These are phyloP conservation scores for Russula sp. DNA, from an alignment of 768 basidiomycete species.

Conservation along the genomic window DNA sequence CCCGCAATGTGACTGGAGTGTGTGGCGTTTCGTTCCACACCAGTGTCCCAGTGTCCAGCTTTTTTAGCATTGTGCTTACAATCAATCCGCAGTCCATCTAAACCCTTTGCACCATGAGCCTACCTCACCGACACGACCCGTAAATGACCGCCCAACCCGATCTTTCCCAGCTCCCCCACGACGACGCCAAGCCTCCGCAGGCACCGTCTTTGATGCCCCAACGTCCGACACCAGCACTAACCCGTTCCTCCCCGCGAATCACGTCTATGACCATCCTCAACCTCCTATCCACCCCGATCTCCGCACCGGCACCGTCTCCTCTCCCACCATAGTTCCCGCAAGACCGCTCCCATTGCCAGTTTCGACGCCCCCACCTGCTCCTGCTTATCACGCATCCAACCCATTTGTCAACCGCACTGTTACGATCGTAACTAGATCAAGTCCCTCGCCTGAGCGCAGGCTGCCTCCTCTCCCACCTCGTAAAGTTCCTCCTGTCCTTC, in stretches of 20 bases:
- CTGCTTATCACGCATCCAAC: constrained; percentile 28
- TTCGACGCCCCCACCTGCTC: constrained; percentile 5
- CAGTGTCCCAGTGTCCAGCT: neutral
- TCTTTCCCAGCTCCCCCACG: constrained; percentile 20
- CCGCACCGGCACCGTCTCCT: constrained; percentile 21
- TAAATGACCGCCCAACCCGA: constrained; percentile 22
- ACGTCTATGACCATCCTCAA: constrained; percentile 18
- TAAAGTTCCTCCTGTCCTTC: constrained; percentile 28
- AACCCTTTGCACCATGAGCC: constrained; percentile 18
- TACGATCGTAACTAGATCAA: constrained; percentile 1
- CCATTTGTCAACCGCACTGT: constrained; percentile 29
- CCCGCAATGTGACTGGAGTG: neutral
- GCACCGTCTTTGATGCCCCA: constrained; percentile 25
- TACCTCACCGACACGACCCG: constrained; percentile 19
- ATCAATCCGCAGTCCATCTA: constrained; percentile 4
- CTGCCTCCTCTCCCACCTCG: constrained; percentile 26
- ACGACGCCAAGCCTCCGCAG: constrained; percentile 25
- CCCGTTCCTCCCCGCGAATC: constrained; percentile 24
- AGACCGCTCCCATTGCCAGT: neutral
- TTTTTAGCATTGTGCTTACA: constrained; percentile 6
- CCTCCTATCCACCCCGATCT: constrained; percentile 29
- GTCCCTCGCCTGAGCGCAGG: constrained; percentile 26
- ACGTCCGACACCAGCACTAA: constrained; percentile 30
- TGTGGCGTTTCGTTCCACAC: neutral
- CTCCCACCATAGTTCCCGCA: constrained; percentile 22